Base-by-base conservation (phyloP, 2,329 filamentous ascomycete genomes). In the Monilinia laxa region DNA sequence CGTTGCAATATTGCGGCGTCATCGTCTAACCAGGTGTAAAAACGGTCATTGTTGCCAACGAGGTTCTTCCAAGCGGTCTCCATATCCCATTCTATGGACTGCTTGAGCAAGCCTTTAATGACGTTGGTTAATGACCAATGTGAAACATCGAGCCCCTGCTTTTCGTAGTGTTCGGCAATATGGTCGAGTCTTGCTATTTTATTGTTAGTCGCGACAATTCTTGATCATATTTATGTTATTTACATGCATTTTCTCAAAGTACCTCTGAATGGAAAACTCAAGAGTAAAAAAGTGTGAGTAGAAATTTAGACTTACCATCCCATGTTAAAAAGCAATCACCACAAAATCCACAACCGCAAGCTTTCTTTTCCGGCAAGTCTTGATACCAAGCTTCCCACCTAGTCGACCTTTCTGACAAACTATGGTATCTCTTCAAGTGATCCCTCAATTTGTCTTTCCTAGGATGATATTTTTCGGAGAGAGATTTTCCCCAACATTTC, bases 261-360 rank as follows among this genome's bases (percentile, higher is more conserved):
- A 14, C 42, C 4, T 10, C 40, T 11, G 20, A 2, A 7, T 7
- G 28, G 20, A 40, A 23, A 47, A 28, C 1, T n/a, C 1, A 40
- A n/a, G 51, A 57, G 5, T 16, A 31, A 51, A 11, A 7, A 31
- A 0, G 9, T 6, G 59, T 35, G 28, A 25, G 35, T 12, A 25
- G 25, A 28, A 42, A 40, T 2, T 31, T 49, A n/a, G 52, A 70
- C 70, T 64, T 67, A 73, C 71, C 69, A 60, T 71, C 68, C 71
- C 71, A 73, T 45, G 69, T 69, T 11, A 69, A 69, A 10, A 62
- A 66, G 25, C 68, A 71, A 11, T 2, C 64, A 5, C 70, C 71
- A 65, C 71, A 72, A 52, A 69, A 73, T n/a, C 71, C 71, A 64
- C 71, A 73, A 4, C 71, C 71, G 70, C 71, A 73, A 57, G 71